Percentiles rank a stretch among this genome's conserved stretches.
Evolutionary conservation across 768 basidiomycete genomes (phyloP).

Genomic region (Cyathus striatus): DNA sequence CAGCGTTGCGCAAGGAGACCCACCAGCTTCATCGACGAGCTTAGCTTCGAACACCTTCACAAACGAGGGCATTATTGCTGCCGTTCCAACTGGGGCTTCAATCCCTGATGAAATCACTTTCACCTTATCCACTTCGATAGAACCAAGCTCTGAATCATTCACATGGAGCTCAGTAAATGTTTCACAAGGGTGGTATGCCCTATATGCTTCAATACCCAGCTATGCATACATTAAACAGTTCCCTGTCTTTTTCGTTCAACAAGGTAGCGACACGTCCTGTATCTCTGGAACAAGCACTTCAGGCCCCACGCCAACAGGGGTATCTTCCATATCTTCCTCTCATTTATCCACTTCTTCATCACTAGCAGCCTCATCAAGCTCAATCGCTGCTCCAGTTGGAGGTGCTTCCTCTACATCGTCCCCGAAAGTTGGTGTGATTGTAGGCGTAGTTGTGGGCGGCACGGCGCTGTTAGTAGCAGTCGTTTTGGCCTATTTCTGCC

Average conservation of each 20-base stretch:
- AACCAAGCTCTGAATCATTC: slow-evolving; percentile 20
- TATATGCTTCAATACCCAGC: slow-evolving; percentile 21
- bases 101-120: slow-evolving; percentile 9
- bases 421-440: slow-evolving; percentile 37
- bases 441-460: slow-evolving; percentile 48
- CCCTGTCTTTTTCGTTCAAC: slow-evolving; percentile 22
- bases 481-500: slow-evolving; percentile 25
- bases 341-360: too few relatives aligned
- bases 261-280: slow-evolving; percentile 28
- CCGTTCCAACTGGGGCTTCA: slow-evolving; percentile 11
- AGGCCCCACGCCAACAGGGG: slow-evolving; percentile 5
- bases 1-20: slow-evolving; percentile 19
- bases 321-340: slow-evolving; percentile 9
- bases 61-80: slow-evolving; percentile 2
- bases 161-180: slow-evolving; percentile 43
- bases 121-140: slow-evolving; percentile 19
- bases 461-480: slow-evolving; percentile 27
- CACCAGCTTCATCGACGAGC: slow-evolving; percentile 6
- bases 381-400: slow-evolving; percentile 7
- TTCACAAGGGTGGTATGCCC: slow-evolving; percentile 42
- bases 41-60: slow-evolving; percentile 3
- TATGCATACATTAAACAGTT: slow-evolving; percentile 14
- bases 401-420: slow-evolving; percentile 15
- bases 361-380: slow-evolving; percentile 12
- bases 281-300: slow-evolving; percentile 9